phyloP scores from a whole-genome alignment of 192 early-diverging fungal species.

The Backusella psychrophila region DNA sequence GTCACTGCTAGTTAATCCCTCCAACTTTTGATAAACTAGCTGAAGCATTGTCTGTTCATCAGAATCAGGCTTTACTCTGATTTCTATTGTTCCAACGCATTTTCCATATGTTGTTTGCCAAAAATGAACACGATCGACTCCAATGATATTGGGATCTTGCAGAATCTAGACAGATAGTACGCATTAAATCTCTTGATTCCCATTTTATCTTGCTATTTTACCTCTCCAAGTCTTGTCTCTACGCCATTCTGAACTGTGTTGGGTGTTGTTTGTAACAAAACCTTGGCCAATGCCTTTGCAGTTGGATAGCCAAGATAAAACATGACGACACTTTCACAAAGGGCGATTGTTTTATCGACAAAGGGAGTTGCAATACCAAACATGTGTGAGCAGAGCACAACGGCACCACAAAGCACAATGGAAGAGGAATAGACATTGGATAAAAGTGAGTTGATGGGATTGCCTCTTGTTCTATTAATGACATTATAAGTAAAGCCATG shows the following conservation, averaged over 20 bases:
- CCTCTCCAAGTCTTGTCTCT: constrained; percentile 46
- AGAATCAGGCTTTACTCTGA: constrained; percentile 42
- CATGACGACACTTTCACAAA: constrained; percentile 46
- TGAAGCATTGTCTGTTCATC: constrained; percentile 50
- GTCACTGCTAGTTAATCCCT: constrained; percentile 24
- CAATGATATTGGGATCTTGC: constrained; percentile 44
- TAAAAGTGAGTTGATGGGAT: constrained; percentile 23
- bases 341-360: constrained; percentile 48
- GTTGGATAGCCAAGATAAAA: constrained; percentile 48
- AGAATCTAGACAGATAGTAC: constrained; percentile 22
- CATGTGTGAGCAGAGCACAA: constrained; percentile 24
- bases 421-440: constrained; percentile 42
- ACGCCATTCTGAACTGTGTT: constrained; percentile 37
- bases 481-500: constrained; percentile 38
- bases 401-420: constrained; percentile 34
- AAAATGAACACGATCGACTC: constrained; percentile 48
- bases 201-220: not conserved
- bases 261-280: constrained; percentile 55
- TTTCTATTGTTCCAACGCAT: constrained; percentile 45
- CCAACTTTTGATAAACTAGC: constrained; percentile 42
- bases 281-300: constrained; percentile 45
- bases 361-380: constrained; percentile 21
- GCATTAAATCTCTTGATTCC: not conserved
- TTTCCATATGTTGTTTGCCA: constrained; percentile 57
- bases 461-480: constrained; percentile 23